Evolutionary conservation across 2,329 filamentous ascomycete species (phyloP), one percentile per base, ranked within the genome.

Genomic region (Fusarium transvaalense): DNA sequence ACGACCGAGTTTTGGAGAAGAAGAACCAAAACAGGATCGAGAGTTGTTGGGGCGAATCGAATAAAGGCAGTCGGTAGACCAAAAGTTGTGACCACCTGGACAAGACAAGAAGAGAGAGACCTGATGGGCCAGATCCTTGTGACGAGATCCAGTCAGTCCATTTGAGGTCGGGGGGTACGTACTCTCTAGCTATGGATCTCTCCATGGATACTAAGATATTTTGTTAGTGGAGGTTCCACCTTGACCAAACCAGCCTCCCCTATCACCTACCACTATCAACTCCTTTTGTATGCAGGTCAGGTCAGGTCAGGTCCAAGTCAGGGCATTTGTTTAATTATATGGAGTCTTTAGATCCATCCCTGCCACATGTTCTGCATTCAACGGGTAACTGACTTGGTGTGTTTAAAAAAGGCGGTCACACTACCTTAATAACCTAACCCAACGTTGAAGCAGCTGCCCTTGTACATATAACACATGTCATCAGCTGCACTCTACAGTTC

Each of bases 21-120:
- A 29, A 37, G 27, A 41, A 23, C 34, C 31, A 10, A 37, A 43
- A 57, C 27, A 42, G 27, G 61, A 67, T 47, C 54, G 45, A 68
- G 46, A 54, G 43, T 64, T 69, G 63, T 66, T 70, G 67, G 67
- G 66, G 66, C 66, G 63, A 69, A 64, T 51, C 66, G 63, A 69
- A 64, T 51, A 50, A 66, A 62, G 47, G 50, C 48, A 62, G 66
- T 69, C 66, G 66, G 42, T 56, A 66, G 66, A 69, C 66, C 52
- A 71, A 71, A 70, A 71, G 68, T 71, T 71, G 68, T 71, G 68
- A 71, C 68, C 68, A 71, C 68, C 68, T 71, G 68, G 68, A 71
- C 68, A 69, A 64, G 56, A 61, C 39, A 54, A 25, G 42, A 69
- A 8, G n/a, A 29, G 23, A 8, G n/a, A 29, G 57, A 56, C 48